Base-by-base conservation (phyloP, 257 asterid species). In the Voacanga thouarsii region DNA sequence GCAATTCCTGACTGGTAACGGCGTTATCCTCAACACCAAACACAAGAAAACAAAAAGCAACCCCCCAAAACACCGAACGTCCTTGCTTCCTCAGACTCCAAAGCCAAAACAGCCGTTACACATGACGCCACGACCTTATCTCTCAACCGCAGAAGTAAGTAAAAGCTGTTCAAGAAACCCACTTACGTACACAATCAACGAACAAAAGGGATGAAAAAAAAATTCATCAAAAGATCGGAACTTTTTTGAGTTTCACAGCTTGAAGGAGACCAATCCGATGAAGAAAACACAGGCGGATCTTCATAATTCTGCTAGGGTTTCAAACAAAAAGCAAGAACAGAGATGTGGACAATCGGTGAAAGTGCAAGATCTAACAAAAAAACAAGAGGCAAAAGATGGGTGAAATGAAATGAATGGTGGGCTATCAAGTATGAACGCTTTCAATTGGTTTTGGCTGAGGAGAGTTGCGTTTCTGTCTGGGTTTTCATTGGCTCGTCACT, bases 1-100 rank as follows among this genome's bases (percentile, higher is more conserved):
- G 77, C 59, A 77, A 60, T 77, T 74, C 70, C 81, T 75, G 77
- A 78, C 61, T 71, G 44, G 78, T 55, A 61, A 83, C 76, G 84
- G 84, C 77, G 80, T 63, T 83, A 74, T 83, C 78, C 80, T 63
- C 55, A 49, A 49, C 85, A 60, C 82, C 78, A 78, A 80, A 70
- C 81, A 79, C 83, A 71, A 78, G 83, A 80, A 79, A 77, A 80
- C 77, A 79, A 73, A 80, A 60, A 72, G 26, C 24, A 70, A 66
- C 51, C 83, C 65, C 68, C 65, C 83, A 64, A 75, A 75, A 69
- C 37, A 57, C 75, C 68, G 33, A 78, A 78, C 70, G 63, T 57
- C 55, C 77, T 44, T 44, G 74, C 74, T 77, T 66, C 80, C 63
- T 64, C 59, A 44, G 33, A 37, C 39, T 45, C 44, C 37, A 41